Base-by-base conservation (phyloP, 2,329 filamentous ascomycete species). In the Ascosphaera acerosa region DNA sequence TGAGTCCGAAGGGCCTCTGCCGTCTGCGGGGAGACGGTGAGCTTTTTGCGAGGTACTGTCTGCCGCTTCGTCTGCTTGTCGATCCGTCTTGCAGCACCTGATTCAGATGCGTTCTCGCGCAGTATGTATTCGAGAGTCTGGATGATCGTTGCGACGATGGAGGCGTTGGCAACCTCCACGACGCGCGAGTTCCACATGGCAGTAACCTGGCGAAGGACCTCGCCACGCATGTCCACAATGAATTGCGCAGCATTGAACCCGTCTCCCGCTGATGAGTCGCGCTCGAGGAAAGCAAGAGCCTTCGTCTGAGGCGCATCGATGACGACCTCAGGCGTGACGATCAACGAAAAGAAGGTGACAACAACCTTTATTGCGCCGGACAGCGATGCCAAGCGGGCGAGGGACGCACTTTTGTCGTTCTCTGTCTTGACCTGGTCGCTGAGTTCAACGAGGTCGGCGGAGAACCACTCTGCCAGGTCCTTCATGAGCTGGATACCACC, bases 151-250 rank as follows among this genome's bases (percentile, higher is more conserved):
- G 77, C 76, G 12, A 87, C 67, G 26, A 82, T 75, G 15, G 70
- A 63, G 15, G 70, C 72, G 3, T 76, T 70, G 1, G 80, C 67
- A 42, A 78, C 82, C 41, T 91, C 80, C 12, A 87, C 67, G 30
- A 90, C 66, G 16, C 69, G 59, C 1, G 81, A 89, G 40, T 78
- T 70, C 89, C 87, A 97, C 17, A 94, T 64, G 29, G 71, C 64
- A 34, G 66, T 64, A 25, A 87, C 64, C 29, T 74, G 66, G 1
- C 81, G 77, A 10, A 92, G 55, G 16, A 92, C 67, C 16, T 71
- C 67, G 52, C 76, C 69, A 26, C 87, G 73, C 26, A 94, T 54
- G 47, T 94, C 84, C 4, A 94, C 70, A 10, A 92, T 57, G 33
- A 94, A 75, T 42, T 92, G 84, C 2, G 66, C 59, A 10, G 70